phyloP scores from a whole-genome alignment of 352 stramenopile species.

The Phytopythium ostracodes region DNA sequence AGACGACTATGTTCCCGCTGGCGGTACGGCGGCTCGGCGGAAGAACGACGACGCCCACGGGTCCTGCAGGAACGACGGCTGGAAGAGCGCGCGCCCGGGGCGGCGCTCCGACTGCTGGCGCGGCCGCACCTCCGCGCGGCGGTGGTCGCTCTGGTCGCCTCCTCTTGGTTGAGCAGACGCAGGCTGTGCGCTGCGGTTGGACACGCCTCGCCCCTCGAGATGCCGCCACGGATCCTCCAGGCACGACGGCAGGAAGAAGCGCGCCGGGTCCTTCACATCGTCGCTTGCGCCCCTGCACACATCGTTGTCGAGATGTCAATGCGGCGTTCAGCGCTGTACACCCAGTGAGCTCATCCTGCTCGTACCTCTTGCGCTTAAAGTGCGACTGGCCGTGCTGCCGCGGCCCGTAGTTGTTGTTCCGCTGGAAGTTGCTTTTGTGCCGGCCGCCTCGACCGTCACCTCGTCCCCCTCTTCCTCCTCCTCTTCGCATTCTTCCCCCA shows the following conservation, averaged over 20 bases:
- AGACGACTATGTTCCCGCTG: not conserved
- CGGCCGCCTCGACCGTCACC: slow-evolving; percentile 16
- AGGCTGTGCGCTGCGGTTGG: not conserved
- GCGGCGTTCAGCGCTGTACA: no score
- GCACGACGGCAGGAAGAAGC: slow-evolving; percentile 66
- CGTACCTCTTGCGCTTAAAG: slow-evolving; percentile 47
- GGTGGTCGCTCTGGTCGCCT: not conserved
- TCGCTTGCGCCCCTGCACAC: slow-evolving; percentile 27
- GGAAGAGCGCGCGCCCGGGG: slow-evolving; percentile 56
- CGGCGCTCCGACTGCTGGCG: slow-evolving; percentile 6
- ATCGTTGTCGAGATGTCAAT: not conserved
- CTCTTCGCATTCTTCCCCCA: slow-evolving; percentile 8
- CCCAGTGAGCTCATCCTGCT: no score
- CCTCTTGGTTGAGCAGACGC: not conserved
- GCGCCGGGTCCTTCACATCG: slow-evolving; percentile 32
- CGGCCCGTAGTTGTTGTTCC: not conserved
- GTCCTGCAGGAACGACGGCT: slow-evolving; percentile 65
- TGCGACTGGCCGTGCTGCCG: slow-evolving; percentile 2
- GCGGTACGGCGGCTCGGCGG: not conserved
- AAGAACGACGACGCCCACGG: slow-evolving; percentile 29
- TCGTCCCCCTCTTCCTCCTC: slow-evolving; percentile 14
- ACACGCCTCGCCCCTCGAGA: slow-evolving; percentile 14
- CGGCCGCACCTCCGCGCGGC: not conserved
- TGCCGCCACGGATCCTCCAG: slow-evolving; percentile 62
- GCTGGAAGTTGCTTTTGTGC: not conserved